Evolutionary conservation across 1,139 yeast genomes (phyloP), one percentile per base, ranked within the genome.

Genomic region (Scheffersomyces cryptocercus): DNA sequence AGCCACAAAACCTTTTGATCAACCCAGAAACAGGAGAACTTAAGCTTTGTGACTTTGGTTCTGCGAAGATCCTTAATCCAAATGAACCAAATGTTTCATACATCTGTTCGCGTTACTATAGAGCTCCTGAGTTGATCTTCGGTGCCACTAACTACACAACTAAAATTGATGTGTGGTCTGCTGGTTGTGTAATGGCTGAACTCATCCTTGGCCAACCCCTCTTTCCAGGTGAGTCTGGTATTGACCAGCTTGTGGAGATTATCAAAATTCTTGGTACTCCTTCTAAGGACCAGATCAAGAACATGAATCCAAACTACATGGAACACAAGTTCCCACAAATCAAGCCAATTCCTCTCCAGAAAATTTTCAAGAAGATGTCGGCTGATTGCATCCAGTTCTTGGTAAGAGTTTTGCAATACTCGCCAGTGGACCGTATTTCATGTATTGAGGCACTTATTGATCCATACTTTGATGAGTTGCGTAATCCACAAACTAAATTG

Each of bases 101-200:
- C 67, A 93, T 93, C 46, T 93, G 99, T 67, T 91, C 98, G 26
- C 79, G 99, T 58, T 93, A 91, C 68, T 93, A 93, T 68, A 79
- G 99, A 49, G 98, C 99, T 9, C 97, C 97, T 1, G 97, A 88
- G 64, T 77, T 88, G 57, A 88, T 88, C 47, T 89, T 88, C 67
- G 96, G 96, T 16, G 95, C 96, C 10, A 85, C 93, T 7, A 87
- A 88, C 64, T 88, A 88, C 67, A 89, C 99, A n/a, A 90, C 97
- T 35, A 91, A 91, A 67, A 93, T 93, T 55, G 99, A 93, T 65
- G 84, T 93, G 44, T 93, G 99, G 99, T 88, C 97, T 14, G 91
- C 96, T 10, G 97, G 97, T 15, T 93, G 99, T 70, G 99, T 93
- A 32, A 90, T 93, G 89, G 98, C 98, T 4, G 99, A 93, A 68